Conservation (phyloP, 371 early-diverging fungal genomes). For the Mortierella sp. region DNA sequence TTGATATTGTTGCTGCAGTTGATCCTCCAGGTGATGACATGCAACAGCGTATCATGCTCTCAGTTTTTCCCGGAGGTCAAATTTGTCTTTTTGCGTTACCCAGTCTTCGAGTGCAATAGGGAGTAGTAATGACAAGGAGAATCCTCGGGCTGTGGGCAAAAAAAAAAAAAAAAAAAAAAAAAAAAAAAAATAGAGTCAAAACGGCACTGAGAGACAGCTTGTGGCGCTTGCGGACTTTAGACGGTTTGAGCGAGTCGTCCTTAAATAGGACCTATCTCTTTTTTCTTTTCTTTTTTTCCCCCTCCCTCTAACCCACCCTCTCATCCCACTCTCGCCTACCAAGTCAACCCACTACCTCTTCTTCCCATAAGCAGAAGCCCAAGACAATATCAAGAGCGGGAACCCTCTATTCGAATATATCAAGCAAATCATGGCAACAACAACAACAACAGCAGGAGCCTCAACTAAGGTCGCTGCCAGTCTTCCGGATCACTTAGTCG, state of each 20-base stretch:
- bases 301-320: not conserved
- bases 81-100: too few relatives aligned
- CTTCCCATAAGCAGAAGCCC: not conserved
- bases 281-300: not conserved
- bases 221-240: too few relatives aligned
- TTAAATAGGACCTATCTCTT: too few relatives aligned
- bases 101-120: too few relatives aligned
- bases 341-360: not conserved
- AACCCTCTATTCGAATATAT: not conserved
- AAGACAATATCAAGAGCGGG: not conserved
- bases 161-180: not conserved
- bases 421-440: not conserved
- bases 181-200: not conserved
- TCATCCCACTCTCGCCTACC: too few relatives aligned
- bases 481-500: constrained; percentile 28
- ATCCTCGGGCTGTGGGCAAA: not conserved
- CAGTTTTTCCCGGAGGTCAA: too few relatives aligned
- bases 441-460: not conserved
- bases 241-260: too few relatives aligned
- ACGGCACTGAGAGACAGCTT: too few relatives aligned
- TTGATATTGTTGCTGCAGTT: too few relatives aligned
- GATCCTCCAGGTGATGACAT: too few relatives aligned
- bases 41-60: too few relatives aligned
- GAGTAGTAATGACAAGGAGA: too few relatives aligned
- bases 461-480: not conserved